phyloP scores from a whole-genome alignment of 2,329 filamentous ascomycete species.

The Daldinia eschscholtzii region DNA sequence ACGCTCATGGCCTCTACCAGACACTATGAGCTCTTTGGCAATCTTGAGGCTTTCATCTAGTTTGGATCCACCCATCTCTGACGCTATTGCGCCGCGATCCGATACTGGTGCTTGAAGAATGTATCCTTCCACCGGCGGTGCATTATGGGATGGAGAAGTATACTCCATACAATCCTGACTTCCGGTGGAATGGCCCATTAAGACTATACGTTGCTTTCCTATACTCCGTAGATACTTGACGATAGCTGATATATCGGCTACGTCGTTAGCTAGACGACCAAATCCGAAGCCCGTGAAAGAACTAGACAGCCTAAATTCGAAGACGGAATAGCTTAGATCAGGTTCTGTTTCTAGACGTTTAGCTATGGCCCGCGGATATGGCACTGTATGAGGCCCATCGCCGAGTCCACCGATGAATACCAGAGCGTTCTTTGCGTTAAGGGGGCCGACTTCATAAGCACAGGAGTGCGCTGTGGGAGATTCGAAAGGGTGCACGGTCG shows the following conservation, averaged over 20 bases:
- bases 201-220: conserved; percentile 64
- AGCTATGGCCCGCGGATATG: conserved; percentile 66
- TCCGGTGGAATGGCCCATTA: conserved; percentile 71
- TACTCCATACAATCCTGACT: conserved; percentile 73
- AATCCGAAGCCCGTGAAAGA: conserved; percentile 67
- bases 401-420: conserved; percentile 78
- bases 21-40: conserved; percentile 67
- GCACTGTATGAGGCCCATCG: conserved; percentile 75
- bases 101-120: conserved; percentile 85
- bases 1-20: conserved; percentile 66
- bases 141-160: conserved; percentile 57
- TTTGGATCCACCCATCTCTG: conserved; percentile 58
- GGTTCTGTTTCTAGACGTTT: conserved; percentile 56
- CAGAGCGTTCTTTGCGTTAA: conserved; percentile 67
- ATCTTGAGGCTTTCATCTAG: conserved; percentile 61
- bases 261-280: conserved; percentile 64
- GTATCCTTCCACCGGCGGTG: conserved; percentile 74
- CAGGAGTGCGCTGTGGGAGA: conserved; percentile 57
- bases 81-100: conserved; percentile 75
- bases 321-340: conserved; percentile 64
- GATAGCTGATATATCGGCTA: conserved; percentile 65
- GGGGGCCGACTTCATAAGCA: conserved; percentile 62
- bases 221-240: conserved; percentile 67
- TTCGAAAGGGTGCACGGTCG: conserved; percentile 62
- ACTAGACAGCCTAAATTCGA: conserved; percentile 68